Percentiles rank a stretch among this genome's conserved stretches.
Evolutionary conservation across 2,329 filamentous ascomycete species (phyloP).

Genomic region (Alternaria rosae): DNA sequence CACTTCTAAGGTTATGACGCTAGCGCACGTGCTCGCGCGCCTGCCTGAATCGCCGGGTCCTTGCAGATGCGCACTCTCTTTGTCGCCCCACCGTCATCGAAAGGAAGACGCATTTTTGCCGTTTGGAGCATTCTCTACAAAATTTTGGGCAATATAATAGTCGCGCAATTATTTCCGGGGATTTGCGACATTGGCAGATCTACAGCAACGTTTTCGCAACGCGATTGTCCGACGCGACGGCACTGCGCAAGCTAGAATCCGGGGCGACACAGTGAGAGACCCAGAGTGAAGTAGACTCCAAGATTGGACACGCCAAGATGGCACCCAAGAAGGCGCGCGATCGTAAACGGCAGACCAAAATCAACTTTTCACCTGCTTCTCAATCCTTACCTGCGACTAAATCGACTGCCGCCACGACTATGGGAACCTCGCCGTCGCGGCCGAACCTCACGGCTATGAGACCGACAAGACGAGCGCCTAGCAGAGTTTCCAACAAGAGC

Average conservation of each 20-base stretch:
- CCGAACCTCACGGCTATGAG: constrained; percentile 12
- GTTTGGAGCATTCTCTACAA: not conserved
- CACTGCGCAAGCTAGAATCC: not conserved
- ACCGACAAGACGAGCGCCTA: constrained; percentile 28
- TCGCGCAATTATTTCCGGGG: not conserved
- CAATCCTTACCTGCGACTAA: constrained; percentile 48
- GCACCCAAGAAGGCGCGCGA: constrained; percentile 31
- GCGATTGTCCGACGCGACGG: constrained; percentile 10
- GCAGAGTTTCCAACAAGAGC: constrained; percentile 21
- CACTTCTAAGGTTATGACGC: no score
- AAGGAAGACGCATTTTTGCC: not conserved
- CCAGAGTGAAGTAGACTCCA: constrained; percentile 1
- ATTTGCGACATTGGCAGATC: not conserved
- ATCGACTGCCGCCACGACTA: constrained; percentile 8
- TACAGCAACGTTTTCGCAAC: constrained; percentile 1
- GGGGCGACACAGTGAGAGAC: constrained; percentile 1
- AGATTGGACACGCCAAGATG: constrained; percentile 23
- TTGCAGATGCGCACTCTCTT: constrained; percentile 7
- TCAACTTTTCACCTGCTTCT: constrained; percentile 54
- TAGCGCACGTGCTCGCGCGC: constrained; percentile 17
- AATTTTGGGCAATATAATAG: not conserved
- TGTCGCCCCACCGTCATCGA: constrained; percentile 11
- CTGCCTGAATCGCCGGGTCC: constrained; percentile 7
- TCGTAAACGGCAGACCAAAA: constrained; percentile 50
- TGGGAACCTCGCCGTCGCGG: constrained; percentile 9